Percentiles rank a stretch among this genome's conserved stretches.
These are phyloP conservation scores for Agaricus bisporus DNA, from an alignment of 768 basidiomycete genomes.

Conservation along the genomic window DNA sequence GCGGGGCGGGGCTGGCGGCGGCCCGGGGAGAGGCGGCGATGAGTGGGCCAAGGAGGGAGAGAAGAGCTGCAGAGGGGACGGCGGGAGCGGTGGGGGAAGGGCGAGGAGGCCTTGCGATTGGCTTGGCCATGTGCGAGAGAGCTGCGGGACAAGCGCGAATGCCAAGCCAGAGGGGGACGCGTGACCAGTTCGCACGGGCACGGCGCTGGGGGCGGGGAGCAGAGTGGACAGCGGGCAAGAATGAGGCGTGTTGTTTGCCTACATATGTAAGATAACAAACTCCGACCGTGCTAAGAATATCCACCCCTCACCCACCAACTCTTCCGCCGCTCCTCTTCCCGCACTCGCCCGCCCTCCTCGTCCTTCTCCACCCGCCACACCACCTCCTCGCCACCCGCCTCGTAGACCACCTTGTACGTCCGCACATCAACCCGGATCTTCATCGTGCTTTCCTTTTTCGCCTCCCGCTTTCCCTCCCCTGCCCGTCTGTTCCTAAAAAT, in stretches of 20 bases:
- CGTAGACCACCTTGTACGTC: constrained; percentile 67
- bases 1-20: constrained; percentile 46
- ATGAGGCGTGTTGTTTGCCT: too few relatives aligned
- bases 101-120: constrained; percentile 51
- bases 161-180: constrained; percentile 28
- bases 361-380: constrained; percentile 37
- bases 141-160: constrained; percentile 3
- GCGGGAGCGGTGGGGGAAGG: neutral
- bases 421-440: constrained; percentile 51
- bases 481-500: constrained; percentile 48
- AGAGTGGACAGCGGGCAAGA: neutral
- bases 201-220: neutral
- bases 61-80: constrained; percentile 42
- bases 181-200: neutral
- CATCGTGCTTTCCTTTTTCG: constrained; percentile 29
- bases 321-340: constrained; percentile 54
- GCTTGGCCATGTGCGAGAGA: too few relatives aligned
- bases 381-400: constrained; percentile 56
- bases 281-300: constrained; percentile 9
- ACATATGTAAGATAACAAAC: constrained; percentile 9
- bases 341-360: constrained; percentile 31
- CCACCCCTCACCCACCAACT: constrained; percentile 23
- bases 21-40: constrained; percentile 43
- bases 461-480: constrained; percentile 36
- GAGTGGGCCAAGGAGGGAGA: constrained; percentile 47